Evolutionary conservation across 208 protist species (phyloP).

Genomic region (Wallacemonas collosoma): DNA sequence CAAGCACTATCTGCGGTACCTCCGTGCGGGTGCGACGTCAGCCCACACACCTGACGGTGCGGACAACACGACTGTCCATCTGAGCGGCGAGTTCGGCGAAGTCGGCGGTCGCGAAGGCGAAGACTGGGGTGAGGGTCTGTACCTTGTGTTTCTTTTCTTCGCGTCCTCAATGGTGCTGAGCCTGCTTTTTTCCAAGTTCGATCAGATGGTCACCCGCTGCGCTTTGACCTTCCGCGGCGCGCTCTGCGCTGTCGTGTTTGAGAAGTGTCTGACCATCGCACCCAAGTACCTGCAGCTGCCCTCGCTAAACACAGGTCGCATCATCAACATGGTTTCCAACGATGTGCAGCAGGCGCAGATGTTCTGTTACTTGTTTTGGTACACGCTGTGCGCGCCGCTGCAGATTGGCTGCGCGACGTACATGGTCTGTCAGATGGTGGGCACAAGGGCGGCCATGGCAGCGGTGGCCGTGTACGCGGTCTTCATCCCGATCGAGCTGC

Average conservation of each 20-base stretch:
- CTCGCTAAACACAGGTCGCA: constrained; percentile 74
- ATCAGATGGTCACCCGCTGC: constrained; percentile 33
- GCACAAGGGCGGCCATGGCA: constrained; percentile 48
- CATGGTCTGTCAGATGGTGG: constrained; percentile 61
- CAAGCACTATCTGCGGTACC: constrained; percentile 32
- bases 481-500: constrained; percentile 20
- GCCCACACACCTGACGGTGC: too few relatives aligned
- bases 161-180: constrained; percentile 31
- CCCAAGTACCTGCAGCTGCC: constrained; percentile 43
- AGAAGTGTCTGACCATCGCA: constrained; percentile 65
- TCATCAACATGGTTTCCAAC: constrained; percentile 84
- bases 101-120: too few relatives aligned
- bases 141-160: constrained; percentile 34
- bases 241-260: constrained; percentile 61
- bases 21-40: not conserved
- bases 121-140: constrained; percentile 26
- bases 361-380: constrained; percentile 53
- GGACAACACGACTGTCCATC: too few relatives aligned
- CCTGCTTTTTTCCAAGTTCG: constrained; percentile 42
- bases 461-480: constrained; percentile 58
- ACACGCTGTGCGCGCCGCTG: constrained; percentile 45
- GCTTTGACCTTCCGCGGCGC: constrained; percentile 52
- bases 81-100: too few relatives aligned
- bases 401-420: constrained; percentile 47
- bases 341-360: constrained; percentile 54